Evolutionary conservation across 2,329 filamentous ascomycete genomes (phyloP), one percentile per base, ranked within the genome.

Genomic region (Metarhizium sp.): DNA sequence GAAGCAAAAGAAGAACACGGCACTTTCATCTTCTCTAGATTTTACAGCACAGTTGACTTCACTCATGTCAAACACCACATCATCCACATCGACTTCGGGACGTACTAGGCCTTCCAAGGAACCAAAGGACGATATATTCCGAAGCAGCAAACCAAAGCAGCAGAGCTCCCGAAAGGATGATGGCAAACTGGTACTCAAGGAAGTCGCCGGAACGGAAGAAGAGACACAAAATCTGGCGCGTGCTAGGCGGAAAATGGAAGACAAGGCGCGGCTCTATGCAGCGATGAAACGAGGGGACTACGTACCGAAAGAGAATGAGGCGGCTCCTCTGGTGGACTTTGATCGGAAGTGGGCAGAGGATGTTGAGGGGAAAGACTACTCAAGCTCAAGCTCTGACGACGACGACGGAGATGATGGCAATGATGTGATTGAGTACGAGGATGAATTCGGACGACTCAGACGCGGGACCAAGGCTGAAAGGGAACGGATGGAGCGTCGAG

Each of bases 321-420:
- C 81, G 46, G 82, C 85, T 62, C 79, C 81, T 29, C 80, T 95
- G 30, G 87, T 99, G 2, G 92, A 99, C 73, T 99, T 99, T 70
- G 94, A 97, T 71, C 80, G 87, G 58, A 99, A 97, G 73, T 97
- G 94, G 92, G 90, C 87, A 0, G 89, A 95, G 66, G 74, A 75
- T 29, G 75, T 84, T 54, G 86, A 67, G 58, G 64, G 69, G 29
- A 67, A 68, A n/a, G 84, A 90, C 61, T 83, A 88, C 59, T 85
- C 72, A n/a, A 66, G 60, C 6, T 65, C 65, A 46, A 70, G 66
- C 55, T 68, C 68, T 10, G 67, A 73, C 6, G 71, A 73, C 1
- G 70, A 70, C n/a, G 67, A 68, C 2, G 67, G 68, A 2, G 74
- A 75, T 62, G 61, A 64, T 20, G 73, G 74, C 47, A 75, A 78